Base-by-base conservation (phyloP, 305 asterid species). In the Solanum hybrid region DNA sequence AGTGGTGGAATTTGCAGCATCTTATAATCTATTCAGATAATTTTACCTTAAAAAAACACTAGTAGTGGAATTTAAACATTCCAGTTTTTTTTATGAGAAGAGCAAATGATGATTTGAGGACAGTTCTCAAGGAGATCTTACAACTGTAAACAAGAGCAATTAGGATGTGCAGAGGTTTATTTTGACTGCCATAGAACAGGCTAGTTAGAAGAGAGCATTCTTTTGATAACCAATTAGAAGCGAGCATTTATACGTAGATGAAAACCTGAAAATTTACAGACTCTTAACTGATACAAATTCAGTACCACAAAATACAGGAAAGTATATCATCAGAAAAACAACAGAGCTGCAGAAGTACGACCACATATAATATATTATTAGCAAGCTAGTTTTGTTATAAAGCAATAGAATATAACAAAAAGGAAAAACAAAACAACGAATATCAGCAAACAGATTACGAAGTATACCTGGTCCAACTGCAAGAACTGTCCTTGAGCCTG, bases 401-500 rank as follows among this genome's bases (percentile, higher is more conserved):
- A 77, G 37, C 51, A 34, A 31, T 14, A 22, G 33, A 83, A 74
- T 28, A 34, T 12, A 28, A 33, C 40, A 42, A 57, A 71, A 16
- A 24, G 57, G 77, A 64, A 28, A 69, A 69, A 0, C 0, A 1
- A 40, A 28, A 69, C 4, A 2, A 84, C 0, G 6, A 42, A 46
- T 35, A 33, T 9, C 24, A 26, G 28, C 31, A 87, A 36, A 51
- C 28, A 31, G 26, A 42, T 26, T 22, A 36, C 90, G 91, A 89
- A 89, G 90, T 94, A 57, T 89, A 97, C 99, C 99, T 29, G 99
- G 99, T 69, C 99, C 99, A 75, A 96, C 92, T 71, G 98, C 99
- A 88, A 97, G 98, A 92, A 97, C 98, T 4, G 98, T 97, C 90
- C 92, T 96, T 73, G 99, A 96, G 75, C 99, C 99, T 89, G 99